A percentile compares a stretch with the other conserved stretches of the same genome.
These are phyloP conservation scores for Exophiala aquamarina DNA, from an alignment of 2,329 filamentous ascomycete species.

Conservation along the genomic window DNA sequence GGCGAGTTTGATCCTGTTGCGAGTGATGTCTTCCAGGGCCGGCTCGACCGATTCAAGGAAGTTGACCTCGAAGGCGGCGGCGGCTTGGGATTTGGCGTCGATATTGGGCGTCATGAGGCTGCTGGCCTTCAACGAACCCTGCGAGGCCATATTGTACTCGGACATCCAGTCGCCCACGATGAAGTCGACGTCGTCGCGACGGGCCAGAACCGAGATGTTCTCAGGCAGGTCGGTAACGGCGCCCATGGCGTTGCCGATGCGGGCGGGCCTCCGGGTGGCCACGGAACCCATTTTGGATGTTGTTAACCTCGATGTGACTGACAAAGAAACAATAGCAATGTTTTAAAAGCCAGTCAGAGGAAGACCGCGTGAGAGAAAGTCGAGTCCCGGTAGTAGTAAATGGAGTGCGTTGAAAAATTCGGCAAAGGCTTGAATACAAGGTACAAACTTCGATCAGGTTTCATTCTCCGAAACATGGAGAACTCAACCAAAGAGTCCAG, in stretches of 20 bases:
- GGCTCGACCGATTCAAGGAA: constrained; percentile 39
- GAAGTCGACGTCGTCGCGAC: constrained; percentile 24
- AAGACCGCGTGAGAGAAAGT: no score
- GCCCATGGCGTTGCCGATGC: constrained; percentile 32
- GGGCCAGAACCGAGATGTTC: constrained; percentile 5
- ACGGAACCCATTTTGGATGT: constrained; percentile 5
- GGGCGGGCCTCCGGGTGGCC: not conserved
- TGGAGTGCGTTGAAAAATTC: no score
- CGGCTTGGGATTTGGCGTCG: no score
- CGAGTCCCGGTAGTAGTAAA: no score
- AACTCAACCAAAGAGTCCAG: no score
- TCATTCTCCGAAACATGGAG: no score
- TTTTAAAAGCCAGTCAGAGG: no score
- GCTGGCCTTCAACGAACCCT: constrained; percentile 16
- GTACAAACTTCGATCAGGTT: no score
- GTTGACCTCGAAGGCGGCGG: constrained; percentile 28
- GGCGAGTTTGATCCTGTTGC: constrained; percentile 37
- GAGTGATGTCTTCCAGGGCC: constrained; percentile 38
- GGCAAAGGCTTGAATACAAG: no score
- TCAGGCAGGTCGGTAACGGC: constrained; percentile 23
- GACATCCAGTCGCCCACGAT: constrained; percentile 34
- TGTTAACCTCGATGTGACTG: no score
- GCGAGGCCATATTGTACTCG: constrained; percentile 26
- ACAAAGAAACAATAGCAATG: no score
- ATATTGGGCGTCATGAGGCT: constrained; percentile 21